These are phyloP conservation scores for Gamsiella multidivaricata DNA, from an alignment of 192 early-diverging fungal species.

Conservation along the genomic window DNA sequence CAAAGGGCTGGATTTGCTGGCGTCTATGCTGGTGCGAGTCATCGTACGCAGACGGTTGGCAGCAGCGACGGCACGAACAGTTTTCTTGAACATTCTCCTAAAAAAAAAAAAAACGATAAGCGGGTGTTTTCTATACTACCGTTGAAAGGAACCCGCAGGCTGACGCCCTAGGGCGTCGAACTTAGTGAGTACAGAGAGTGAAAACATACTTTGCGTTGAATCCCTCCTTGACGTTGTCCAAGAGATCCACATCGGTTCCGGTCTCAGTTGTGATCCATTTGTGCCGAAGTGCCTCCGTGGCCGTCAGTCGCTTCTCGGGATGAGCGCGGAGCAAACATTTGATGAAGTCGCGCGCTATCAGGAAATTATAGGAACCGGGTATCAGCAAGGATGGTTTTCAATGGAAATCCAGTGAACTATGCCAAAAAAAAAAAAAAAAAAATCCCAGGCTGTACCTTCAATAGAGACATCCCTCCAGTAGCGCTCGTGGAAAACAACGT, in stretches of 20 bases:
- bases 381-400: too few species aligned
- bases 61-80: slow-evolving; percentile 71
- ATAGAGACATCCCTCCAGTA: slow-evolving; percentile 88
- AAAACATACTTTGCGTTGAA: slow-evolving; percentile 67
- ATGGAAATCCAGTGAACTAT: not conserved
- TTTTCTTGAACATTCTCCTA: slow-evolving; percentile 67
- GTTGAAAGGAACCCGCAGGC: not conserved
- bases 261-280: slow-evolving; percentile 80
- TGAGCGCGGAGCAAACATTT: slow-evolving; percentile 71
- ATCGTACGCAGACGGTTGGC: slow-evolving; percentile 61
- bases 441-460: slow-evolving; percentile 62
- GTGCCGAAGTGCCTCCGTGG: slow-evolving; percentile 84
- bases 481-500: slow-evolving; percentile 76
- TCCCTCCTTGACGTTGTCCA: slow-evolving; percentile 83
- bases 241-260: slow-evolving; percentile 79
- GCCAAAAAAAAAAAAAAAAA: not conserved
- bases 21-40: slow-evolving; percentile 29
- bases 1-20: not conserved
- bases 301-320: slow-evolving; percentile 79
- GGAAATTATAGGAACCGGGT: not conserved
- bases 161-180: not conserved
- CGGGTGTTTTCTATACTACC: not conserved
- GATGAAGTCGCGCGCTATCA: slow-evolving; percentile 84
- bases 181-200: not conserved
- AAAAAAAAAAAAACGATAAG: not conserved